Evolutionary conservation across 2,329 filamentous ascomycete species (phyloP), one percentile per base, ranked within the genome.

Genomic region (Nemania diffusa): DNA sequence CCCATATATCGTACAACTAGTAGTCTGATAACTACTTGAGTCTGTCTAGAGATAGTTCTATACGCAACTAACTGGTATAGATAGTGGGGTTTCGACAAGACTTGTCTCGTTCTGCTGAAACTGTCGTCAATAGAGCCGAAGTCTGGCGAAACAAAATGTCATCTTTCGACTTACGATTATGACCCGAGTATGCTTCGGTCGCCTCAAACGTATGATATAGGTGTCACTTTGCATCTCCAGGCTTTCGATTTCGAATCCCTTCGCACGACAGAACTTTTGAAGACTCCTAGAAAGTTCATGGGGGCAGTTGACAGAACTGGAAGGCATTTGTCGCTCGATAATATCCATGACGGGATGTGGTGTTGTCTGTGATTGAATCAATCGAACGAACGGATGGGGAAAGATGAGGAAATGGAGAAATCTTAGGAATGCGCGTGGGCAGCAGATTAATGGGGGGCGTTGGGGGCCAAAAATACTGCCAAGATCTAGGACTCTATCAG

Each of bases 151-250:
- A n/a, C n/a, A n/a, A n/a, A n/a, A n/a, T n/a, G n/a, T n/a, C n/a
- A n/a, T n/a, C n/a, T n/a, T n/a, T n/a, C 2, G 24, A 32, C 50
- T 29, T 17, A 53, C 37, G 2, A 3, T n/a, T 53, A 37, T 32
- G n/a, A 24, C 51, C 29, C 20, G 51, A 34, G 20, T 32, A 11
- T 6, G 27, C 3, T 13, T 53, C 20, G 29, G 29, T 37, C 51
- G 20, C 29, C 51, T 53, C 29, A 53, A 37, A n/a, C 51, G 51
- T 37, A 53, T 53, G 20, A 53, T 53, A 17, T 53, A 53, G 1
- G 51, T 53, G 51, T 53, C 29, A 37, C 37, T 53, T 32, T 37
- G 51, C 51, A 53, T n/a, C 51, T 53, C 51, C 29, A 53, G 29
- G 20, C 51, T 53, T 9, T 53, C 51, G 29, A 53, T n/a, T 53